Conservation (phyloP, 306 rosid species). For the Quercus dentata region DNA sequence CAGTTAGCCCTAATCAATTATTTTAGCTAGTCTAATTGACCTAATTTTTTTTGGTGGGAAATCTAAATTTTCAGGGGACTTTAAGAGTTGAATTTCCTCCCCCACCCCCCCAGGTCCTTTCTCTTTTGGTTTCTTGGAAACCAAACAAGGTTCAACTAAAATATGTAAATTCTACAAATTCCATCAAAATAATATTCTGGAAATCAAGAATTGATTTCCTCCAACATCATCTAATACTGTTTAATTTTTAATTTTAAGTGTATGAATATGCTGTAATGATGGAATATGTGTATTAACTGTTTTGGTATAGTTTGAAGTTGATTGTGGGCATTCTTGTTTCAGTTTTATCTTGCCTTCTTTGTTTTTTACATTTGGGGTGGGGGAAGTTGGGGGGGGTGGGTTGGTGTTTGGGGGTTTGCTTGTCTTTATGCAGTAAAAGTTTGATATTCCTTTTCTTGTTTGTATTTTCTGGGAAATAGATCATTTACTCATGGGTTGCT, state of each 20-base stretch:
- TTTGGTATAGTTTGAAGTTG: not conserved
- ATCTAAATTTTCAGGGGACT: not conserved
- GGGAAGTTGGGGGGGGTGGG: not conserved
- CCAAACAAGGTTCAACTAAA: no score
- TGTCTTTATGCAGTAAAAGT: not conserved
- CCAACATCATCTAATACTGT: not conserved
- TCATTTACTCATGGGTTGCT: slow-evolving; percentile 19
- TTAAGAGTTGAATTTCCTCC: not conserved
- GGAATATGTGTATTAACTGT: not conserved
- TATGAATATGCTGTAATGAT: not conserved
- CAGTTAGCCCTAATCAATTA: not conserved
- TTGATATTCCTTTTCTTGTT: not conserved
- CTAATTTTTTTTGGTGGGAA: not conserved
- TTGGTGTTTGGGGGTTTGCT: not conserved
- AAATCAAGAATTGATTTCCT: not conserved
- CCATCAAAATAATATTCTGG: not conserved
- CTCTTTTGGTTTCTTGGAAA: not conserved
- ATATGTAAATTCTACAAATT: not conserved
- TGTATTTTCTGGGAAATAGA: not conserved
- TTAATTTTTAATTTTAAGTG: not conserved
- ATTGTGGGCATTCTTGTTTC: not conserved
- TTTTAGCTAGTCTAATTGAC: not conserved
- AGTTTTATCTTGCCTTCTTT: no score
- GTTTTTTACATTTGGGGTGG: no score
- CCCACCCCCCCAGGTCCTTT: not conserved